A percentile compares a stretch with the other conserved stretches of the same genome.
Conservation (phyloP, 495 filamentous ascomycete genomes). For the Daldinia grandis region DNA sequence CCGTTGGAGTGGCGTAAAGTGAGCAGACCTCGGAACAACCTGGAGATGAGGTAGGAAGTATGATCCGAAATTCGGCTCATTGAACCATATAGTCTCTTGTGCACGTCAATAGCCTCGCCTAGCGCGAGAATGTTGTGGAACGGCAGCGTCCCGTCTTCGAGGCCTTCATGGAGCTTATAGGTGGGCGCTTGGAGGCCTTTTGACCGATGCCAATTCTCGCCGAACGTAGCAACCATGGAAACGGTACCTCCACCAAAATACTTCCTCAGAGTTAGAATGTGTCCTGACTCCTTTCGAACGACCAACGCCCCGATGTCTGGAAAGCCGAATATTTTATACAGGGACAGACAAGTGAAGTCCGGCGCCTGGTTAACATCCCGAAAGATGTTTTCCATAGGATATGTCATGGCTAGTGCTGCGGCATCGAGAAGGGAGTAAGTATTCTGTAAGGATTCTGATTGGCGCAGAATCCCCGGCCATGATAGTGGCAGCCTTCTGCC, state of each 20-base stretch:
- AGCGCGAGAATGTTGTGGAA: slow-evolving; percentile 80
- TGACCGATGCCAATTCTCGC: slow-evolving; percentile 69
- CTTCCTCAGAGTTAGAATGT: slow-evolving; percentile 67
- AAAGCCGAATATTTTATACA: slow-evolving; percentile 87
- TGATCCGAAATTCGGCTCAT: slow-evolving; percentile 71
- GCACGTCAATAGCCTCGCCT: slow-evolving; percentile 71
- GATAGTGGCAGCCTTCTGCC: slow-evolving; percentile 70
- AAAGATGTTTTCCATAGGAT: slow-evolving; percentile 64
- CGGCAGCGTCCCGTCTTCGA: slow-evolving; percentile 83
- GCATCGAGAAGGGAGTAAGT: slow-evolving; percentile 76
- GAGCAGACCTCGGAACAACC: slow-evolving; percentile 60
- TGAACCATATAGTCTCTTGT: slow-evolving; percentile 67
- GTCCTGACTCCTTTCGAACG: slow-evolving; percentile 68
- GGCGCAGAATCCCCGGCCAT: slow-evolving; percentile 65
- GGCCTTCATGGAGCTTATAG: slow-evolving; percentile 65
- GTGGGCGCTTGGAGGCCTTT: slow-evolving; percentile 57
- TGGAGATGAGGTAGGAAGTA: slow-evolving; percentile 63
- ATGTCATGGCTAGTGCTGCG: slow-evolving; percentile 74
- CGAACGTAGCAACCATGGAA: slow-evolving; percentile 68
- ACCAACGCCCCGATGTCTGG: slow-evolving; percentile 78
- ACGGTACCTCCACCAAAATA: slow-evolving; percentile 86
- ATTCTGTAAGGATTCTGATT: slow-evolving; percentile 53
- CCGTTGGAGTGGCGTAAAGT: slow-evolving; percentile 69
- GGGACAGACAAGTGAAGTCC: slow-evolving; percentile 75
- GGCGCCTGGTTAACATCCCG: slow-evolving; percentile 67